Base-by-base conservation (phyloP, 306 rosid genomes). In the Castanea sativa region DNA sequence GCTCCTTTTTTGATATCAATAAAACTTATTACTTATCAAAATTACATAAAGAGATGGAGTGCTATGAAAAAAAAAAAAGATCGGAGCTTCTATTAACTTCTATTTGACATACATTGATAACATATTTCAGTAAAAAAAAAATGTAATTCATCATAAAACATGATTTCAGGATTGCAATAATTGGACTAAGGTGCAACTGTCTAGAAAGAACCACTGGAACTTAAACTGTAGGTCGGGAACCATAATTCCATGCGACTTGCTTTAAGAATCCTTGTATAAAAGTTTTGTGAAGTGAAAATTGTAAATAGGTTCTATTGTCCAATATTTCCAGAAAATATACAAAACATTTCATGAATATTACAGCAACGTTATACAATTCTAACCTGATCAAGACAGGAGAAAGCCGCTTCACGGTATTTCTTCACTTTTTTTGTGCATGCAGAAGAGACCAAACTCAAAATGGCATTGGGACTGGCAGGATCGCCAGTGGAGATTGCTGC, bases 361-460 rank as follows among this genome's bases (percentile, higher is more conserved):
- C 63, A 25, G 77, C 74, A 78, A 71, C 60, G 65, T 52, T 45
- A 41, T 16, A 56, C 76, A 85, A 71, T 49, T 30, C 80, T 69
- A 74, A 90, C 97, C 94, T 91, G 88, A 52, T 94, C 97, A 74
- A 92, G 99, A 86, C 95, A 87, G 56, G 91, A 52, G 80, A 94
- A 85, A 51, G 97, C 97, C 27, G 94, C 97, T 84, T 92, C 99
- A 53, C 93, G 92, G 69, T 91, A 92, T 82, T 88, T 91, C 85
- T 92, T 94, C 38, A 73, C 89, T 79, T 94, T 92, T 87, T 89
- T 90, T 72, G 84, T 79, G 90, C 97, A 92, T 58, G 97, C 93
- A 78, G 94, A 87, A 71, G 89, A 88, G 73, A 94, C 83, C 76
- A 86, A 53, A 53, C 88, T 87, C 82, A 94, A 78, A 86, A 94